These are phyloP conservation scores for Tricholomella constricta DNA, from an alignment of 768 basidiomycete species.

Conservation along the genomic window DNA sequence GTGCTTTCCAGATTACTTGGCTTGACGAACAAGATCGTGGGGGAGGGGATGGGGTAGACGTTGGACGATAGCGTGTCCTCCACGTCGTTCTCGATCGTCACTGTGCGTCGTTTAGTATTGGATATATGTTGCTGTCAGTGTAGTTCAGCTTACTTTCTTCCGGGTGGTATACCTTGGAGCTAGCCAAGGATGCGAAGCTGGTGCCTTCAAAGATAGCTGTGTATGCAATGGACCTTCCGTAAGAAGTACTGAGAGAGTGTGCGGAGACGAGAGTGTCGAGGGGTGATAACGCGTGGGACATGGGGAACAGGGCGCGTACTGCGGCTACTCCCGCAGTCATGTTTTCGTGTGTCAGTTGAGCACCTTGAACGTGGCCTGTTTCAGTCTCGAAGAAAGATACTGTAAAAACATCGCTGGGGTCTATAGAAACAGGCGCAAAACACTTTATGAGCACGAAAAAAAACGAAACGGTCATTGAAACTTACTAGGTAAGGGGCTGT, in stretches of 20 bases:
- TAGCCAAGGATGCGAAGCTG: slow-evolving; percentile 67
- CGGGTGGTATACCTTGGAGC: slow-evolving; percentile 50
- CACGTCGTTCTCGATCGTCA: slow-evolving; percentile 32
- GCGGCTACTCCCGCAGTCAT: slow-evolving; percentile 89
- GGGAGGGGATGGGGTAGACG: slow-evolving; percentile 63
- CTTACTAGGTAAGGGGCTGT: slow-evolving; percentile 56
- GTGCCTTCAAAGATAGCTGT: slow-evolving; percentile 76
- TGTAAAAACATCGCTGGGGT: slow-evolving; percentile 64
- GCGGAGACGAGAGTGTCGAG: slow-evolving; percentile 80
- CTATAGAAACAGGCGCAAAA: slow-evolving; percentile 37
- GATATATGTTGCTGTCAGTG: neutral
- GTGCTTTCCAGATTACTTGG: slow-evolving; percentile 63
- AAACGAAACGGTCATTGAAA: slow-evolving; percentile 9
- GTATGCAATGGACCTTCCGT: slow-evolving; percentile 79
- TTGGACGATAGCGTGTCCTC: slow-evolving; percentile 50
- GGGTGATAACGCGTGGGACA: slow-evolving; percentile 63
- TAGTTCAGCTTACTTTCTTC: slow-evolving; percentile 40
- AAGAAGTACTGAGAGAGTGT: slow-evolving; percentile 71
- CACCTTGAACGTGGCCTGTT: slow-evolving; percentile 56
- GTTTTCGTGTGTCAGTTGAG: slow-evolving; percentile 79
- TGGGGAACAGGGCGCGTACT: slow-evolving; percentile 72
- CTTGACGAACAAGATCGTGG: slow-evolving; percentile 77
- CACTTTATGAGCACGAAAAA: neutral
- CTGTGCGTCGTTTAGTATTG: slow-evolving; percentile 13
- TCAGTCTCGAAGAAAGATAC: slow-evolving; percentile 62